Conservation (phyloP, 1,284 basidiomycete genomes). For the Schizophyllum commune region DNA sequence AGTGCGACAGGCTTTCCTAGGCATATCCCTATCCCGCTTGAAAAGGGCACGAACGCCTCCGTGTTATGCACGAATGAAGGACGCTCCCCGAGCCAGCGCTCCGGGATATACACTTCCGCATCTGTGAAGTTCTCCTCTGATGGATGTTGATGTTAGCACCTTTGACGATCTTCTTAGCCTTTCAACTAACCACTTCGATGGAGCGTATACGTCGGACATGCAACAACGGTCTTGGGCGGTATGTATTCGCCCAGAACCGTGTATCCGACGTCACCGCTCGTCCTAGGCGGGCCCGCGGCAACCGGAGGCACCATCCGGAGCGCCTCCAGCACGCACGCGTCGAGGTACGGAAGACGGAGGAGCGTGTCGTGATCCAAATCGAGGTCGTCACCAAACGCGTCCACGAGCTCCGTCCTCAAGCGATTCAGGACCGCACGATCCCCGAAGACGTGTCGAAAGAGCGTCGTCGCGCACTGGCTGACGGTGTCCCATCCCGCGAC, state of each 20-base stretch:
- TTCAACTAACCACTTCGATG: constrained; percentile 28
- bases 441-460: constrained; percentile 7
- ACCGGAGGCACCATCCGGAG: constrained; percentile 6
- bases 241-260: background rate
- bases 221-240: background rate
- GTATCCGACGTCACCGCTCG: background rate
- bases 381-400: constrained; percentile 2
- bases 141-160: background rate
- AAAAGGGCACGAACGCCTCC: constrained; percentile 33
- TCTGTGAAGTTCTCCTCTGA: constrained; percentile 15
- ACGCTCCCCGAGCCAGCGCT: constrained; percentile 25
- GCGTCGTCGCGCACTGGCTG: constrained; percentile 3
- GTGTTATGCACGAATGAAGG: constrained; percentile 15
- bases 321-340: constrained; percentile 7
- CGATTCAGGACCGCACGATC: background rate
- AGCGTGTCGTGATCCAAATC: constrained; percentile 6
- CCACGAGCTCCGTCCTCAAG: constrained; percentile 4
- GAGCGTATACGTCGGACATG: constrained; percentile 4
- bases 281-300: constrained; percentile 2
- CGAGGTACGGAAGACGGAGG: constrained; percentile 7
- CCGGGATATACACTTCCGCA: constrained; percentile 28
- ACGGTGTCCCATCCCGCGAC: constrained; percentile 8
- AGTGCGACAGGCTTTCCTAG: constrained; percentile 29
- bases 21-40: constrained; percentile 29
- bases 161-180: background rate